Conservation (phyloP, 192 early-diverging fungal genomes). For the Linnemannia zychae region DNA sequence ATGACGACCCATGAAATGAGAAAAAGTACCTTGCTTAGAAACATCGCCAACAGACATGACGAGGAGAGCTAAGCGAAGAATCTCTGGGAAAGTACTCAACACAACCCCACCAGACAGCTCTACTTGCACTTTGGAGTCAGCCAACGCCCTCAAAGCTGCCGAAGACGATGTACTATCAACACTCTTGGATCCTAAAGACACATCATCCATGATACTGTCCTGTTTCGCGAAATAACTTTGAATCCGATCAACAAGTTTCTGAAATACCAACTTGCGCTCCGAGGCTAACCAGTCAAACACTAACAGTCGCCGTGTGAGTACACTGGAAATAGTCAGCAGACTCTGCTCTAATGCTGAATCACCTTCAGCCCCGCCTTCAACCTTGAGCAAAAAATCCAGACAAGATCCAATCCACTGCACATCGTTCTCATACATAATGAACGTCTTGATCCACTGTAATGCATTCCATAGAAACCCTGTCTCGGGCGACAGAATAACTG, state of each 20-base stretch:
- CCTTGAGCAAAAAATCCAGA: conserved; percentile 45
- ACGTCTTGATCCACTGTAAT: conserved; percentile 38
- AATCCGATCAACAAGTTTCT: conserved; percentile 11
- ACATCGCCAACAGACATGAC: conserved; percentile 24
- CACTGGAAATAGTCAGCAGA: conserved; percentile 20
- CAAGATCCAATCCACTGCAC: conserved; percentile 18
- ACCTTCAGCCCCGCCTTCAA: neutral
- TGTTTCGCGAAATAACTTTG: conserved; percentile 27
- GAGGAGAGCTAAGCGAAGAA: conserved; percentile 33
- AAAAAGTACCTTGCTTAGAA: conserved; percentile 38
- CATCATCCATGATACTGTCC: conserved; percentile 44
- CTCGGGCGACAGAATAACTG: conserved; percentile 15
- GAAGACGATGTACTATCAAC: neutral
- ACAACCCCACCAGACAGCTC: conserved; percentile 18
- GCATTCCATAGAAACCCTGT: conserved; percentile 41
- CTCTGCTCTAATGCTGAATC: conserved; percentile 33
- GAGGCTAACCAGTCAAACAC: conserved; percentile 41
- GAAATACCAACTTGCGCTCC: conserved; percentile 20
- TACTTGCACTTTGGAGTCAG: conserved; percentile 20
- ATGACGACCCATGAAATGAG: too few relatives aligned
- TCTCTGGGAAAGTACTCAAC: conserved; percentile 33
- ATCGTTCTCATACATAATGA: conserved; percentile 20
- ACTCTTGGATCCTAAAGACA: neutral
- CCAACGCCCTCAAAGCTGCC: neutral
- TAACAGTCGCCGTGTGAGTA: conserved; percentile 20